phyloP scores from a whole-genome alignment of 345 rosid species.

The Ricinus communis region DNA sequence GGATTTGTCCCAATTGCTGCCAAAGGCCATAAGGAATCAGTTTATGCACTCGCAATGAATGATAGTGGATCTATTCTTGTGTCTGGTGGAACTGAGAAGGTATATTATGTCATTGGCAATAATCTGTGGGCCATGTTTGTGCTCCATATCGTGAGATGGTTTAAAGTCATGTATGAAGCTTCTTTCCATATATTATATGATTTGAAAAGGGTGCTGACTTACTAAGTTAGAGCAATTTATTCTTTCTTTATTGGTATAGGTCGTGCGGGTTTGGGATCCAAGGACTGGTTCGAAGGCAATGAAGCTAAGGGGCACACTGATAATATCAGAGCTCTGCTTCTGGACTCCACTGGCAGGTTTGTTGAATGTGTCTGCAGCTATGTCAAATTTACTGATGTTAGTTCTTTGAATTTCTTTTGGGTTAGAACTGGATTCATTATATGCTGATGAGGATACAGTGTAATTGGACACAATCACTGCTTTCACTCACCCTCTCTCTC shows the following conservation, averaged over 20 bases:
- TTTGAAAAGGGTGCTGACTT: conserved; percentile 8
- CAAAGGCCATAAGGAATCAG: conserved; percentile 99
- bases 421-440: neutral
- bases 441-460: no score
- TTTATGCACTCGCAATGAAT: conserved; percentile 97
- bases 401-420: neutral
- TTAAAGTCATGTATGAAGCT: neutral
- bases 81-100: conserved; percentile 99
- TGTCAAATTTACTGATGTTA: neutral
- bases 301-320: conserved; percentile 98
- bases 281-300: conserved; percentile 91
- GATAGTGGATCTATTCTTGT: conserved; percentile 85
- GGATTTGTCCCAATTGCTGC: conserved; percentile 78
- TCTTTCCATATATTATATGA: neutral
- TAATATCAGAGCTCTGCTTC: conserved; percentile 85
- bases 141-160: neutral
- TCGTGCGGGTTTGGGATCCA: conserved; percentile 99
- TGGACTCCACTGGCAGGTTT: conserved; percentile 94
- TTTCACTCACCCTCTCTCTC: no score
- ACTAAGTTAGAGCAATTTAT: neutral
- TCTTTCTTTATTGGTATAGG: conserved; percentile 44
- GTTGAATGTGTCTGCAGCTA: conserved; percentile 19
- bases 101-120: conserved; percentile 26
- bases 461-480: no score
- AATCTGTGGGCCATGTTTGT: neutral